Conservation (phyloP, 257 asterid genomes). For the Cordia subcordata region DNA sequence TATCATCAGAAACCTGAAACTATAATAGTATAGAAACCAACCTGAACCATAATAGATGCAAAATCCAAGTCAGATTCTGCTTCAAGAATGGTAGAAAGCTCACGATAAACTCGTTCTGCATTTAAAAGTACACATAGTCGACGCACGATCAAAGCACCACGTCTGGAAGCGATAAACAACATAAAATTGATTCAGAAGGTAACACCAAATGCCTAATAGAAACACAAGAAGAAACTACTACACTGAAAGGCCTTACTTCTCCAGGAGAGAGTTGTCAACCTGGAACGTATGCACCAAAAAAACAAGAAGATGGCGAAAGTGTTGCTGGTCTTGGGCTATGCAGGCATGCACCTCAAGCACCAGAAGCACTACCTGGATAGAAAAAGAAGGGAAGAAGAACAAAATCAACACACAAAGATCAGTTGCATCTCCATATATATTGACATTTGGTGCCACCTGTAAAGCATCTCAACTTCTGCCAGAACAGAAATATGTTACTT, state of each 20-base stretch:
- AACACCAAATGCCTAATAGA: background rate
- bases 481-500: background rate
- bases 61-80: slow-evolving; percentile 89
- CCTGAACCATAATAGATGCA: slow-evolving; percentile 95
- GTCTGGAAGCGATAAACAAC: slow-evolving; percentile 43
- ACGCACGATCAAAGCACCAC: slow-evolving; percentile 92
- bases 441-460: background rate
- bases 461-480: background rate
- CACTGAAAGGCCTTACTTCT: slow-evolving; percentile 52
- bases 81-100: slow-evolving; percentile 81
- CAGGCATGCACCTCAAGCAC: slow-evolving; percentile 98
- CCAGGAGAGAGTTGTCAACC: slow-evolving; percentile 82
- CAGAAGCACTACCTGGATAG: slow-evolving; percentile 85
- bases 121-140: slow-evolving; percentile 89
- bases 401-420: background rate
- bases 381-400: slow-evolving; percentile 1
- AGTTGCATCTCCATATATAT: background rate
- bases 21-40: slow-evolving; percentile 9
- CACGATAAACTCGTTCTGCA: slow-evolving; percentile 85
- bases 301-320: slow-evolving; percentile 75
- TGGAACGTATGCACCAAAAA: slow-evolving; percentile 69
- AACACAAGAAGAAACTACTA: background rate
- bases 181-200: background rate
- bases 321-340: slow-evolving; percentile 81
- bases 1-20: no score